Conservation (phyloP, 75 land plant genomes). For the Adiantum capillusveneris region DNA sequence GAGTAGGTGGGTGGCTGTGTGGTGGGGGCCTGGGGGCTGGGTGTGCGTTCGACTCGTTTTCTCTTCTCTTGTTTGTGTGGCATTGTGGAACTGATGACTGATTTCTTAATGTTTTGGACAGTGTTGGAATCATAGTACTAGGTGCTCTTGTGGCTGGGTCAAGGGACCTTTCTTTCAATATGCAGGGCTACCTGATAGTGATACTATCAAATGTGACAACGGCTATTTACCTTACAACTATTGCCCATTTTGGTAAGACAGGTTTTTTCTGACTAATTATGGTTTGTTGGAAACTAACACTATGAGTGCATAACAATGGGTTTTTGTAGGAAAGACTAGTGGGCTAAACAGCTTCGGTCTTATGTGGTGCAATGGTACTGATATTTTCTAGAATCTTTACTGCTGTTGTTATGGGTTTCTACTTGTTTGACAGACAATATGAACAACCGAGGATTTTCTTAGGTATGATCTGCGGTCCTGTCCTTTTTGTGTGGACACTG, state of each 20-base stretch:
- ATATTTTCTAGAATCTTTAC: background rate
- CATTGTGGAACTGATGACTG: too few relatives aligned
- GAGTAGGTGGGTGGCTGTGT: too few relatives aligned
- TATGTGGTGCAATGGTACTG: conserved; percentile 98
- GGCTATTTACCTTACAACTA: conserved; percentile 88
- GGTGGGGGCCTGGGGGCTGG: too few relatives aligned
- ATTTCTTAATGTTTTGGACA: conserved; percentile 41
- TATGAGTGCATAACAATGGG: background rate
- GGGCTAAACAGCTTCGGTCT: conserved; percentile 98
- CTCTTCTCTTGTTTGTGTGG: too few relatives aligned
- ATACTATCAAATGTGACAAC: conserved; percentile 79
- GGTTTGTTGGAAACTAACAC: background rate
- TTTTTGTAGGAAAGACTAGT: conserved; percentile 74
- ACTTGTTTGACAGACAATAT: background rate
- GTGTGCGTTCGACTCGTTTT: too few relatives aligned
- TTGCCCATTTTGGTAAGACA: conserved; percentile 73
- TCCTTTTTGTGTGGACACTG: conserved; percentile 72
- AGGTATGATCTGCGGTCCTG: conserved; percentile 86
- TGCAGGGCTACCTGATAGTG: conserved; percentile 72
- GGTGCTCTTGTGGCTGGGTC: conserved; percentile 96
- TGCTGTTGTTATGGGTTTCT: background rate
- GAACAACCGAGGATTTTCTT: too few relatives aligned
- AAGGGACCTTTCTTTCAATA: conserved; percentile 86
- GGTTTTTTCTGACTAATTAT: background rate
- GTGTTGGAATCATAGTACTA: conserved; percentile 87